Evolutionary conservation across 225 moss, liverwort and hornwort species (phyloP).

Genomic region (Pseudoscleropodium purum): DNA sequence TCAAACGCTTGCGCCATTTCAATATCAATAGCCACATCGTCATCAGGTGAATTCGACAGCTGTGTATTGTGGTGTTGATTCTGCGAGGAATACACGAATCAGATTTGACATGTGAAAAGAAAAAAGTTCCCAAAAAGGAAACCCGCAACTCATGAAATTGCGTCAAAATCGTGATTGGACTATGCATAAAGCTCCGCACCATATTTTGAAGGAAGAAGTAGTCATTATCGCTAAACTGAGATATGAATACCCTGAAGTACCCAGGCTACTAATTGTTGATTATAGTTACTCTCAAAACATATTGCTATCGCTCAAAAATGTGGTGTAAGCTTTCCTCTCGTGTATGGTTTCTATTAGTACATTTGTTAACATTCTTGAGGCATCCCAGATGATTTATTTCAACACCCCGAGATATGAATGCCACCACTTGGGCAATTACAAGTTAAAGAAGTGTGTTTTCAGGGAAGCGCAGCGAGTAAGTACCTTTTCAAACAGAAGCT

Average conservation of each 20-base stretch:
- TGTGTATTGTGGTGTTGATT: constrained; percentile 27
- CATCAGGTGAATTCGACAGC: constrained; percentile 41
- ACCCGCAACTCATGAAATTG: neutral
- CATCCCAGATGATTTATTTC: too few relatives aligned
- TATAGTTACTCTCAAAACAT: neutral
- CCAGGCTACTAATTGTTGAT: neutral
- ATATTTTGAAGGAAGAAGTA: neutral
- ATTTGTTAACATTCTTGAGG: neutral
- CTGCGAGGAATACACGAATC: constrained; percentile 1
- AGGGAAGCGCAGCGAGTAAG: neutral
- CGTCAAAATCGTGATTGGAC: neutral
- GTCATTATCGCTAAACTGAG: neutral
- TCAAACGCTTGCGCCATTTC: constrained; percentile 50
- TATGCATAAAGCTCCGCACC: neutral
- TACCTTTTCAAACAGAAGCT: constrained; percentile 38
- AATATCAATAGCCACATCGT: constrained; percentile 38
- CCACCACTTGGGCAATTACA: too few relatives aligned
- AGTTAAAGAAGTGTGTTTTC: neutral
- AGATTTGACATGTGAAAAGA: neutral
- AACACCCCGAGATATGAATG: neutral
- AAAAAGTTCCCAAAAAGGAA: neutral
- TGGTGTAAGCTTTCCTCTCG: neutral
- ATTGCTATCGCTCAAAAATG: neutral
- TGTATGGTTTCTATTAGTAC: neutral
- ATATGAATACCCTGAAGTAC: neutral